Percentiles rank a stretch among this genome's conserved stretches.
phyloP scores from a whole-genome alignment of 1,139 yeast genomes.

The Pneumocystis oryctolagi region DNA sequence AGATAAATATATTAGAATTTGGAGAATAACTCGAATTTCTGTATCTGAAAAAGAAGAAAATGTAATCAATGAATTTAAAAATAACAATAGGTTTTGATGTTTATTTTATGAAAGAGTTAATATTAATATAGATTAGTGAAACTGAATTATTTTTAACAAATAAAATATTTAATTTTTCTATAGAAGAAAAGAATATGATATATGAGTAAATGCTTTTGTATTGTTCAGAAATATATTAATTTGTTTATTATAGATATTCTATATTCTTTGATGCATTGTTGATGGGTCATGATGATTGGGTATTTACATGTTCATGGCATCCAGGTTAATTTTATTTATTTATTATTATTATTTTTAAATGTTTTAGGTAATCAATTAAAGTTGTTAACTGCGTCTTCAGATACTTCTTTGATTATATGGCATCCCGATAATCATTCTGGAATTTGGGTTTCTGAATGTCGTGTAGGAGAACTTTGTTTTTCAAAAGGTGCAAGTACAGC shows the following conservation, averaged over 20 bases:
- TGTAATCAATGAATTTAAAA: neutral
- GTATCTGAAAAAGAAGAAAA: slow-evolving; percentile 2
- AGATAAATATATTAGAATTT: slow-evolving; percentile 73
- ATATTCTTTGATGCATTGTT: slow-evolving; percentile 80
- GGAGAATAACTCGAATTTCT: slow-evolving; percentile 34
- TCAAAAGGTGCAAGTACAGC: slow-evolving; percentile 91
- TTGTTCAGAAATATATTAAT: slow-evolving; percentile 1
- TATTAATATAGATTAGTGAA: slow-evolving; percentile 1
- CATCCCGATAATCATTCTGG: slow-evolving; percentile 76
- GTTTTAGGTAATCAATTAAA: slow-evolving; percentile 33
- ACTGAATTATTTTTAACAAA: neutral
- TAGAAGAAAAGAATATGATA: neutral
- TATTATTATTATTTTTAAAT: slow-evolving; percentile 17
- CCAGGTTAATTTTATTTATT: neutral
- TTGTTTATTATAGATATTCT: slow-evolving; percentile 29
- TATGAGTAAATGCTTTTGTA: neutral
- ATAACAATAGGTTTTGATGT: slow-evolving; percentile 9
- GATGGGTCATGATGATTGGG: slow-evolving; percentile 99
- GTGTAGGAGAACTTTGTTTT: slow-evolving; percentile 83
- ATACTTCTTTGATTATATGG: slow-evolving; percentile 93
- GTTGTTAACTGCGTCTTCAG: slow-evolving; percentile 78
- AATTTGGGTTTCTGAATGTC: slow-evolving; percentile 68
- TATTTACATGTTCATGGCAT: slow-evolving; percentile 63
- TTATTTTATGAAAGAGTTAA: slow-evolving; percentile 6
- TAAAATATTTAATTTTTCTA: neutral